Percentiles rank a stretch among this genome's conserved stretches.
Evolutionary conservation across 139 green algal genomes (phyloP).

Genomic region (Tetraselmis striata): DNA sequence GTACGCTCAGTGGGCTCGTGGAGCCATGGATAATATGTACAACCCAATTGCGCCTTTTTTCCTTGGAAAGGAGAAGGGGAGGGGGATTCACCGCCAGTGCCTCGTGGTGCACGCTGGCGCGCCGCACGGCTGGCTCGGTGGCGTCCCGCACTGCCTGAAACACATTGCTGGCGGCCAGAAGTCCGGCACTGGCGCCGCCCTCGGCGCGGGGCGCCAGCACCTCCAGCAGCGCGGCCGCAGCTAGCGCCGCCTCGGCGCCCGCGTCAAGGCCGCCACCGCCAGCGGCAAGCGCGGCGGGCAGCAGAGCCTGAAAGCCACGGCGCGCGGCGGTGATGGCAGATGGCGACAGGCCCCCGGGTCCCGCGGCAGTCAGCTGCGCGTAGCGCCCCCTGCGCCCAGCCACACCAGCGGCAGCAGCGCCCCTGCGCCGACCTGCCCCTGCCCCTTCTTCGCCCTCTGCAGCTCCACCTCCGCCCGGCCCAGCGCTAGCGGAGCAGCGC

Average conservation of each 20-base stretch:
- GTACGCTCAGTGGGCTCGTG: too few relatives aligned
- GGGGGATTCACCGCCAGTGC: background rate
- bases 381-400: background rate
- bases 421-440: too few relatives aligned
- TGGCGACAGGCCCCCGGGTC: too few relatives aligned
- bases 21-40: too few relatives aligned
- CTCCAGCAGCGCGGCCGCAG: background rate
- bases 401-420: background rate
- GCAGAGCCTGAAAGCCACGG: background rate
- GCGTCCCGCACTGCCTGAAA: background rate
- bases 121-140: background rate
- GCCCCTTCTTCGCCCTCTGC: too few relatives aligned
- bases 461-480: conserved; percentile 19
- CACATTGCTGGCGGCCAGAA: background rate
- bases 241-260: background rate
- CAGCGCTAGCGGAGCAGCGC: conserved; percentile 5
- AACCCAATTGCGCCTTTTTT: too few relatives aligned
- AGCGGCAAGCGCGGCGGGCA: background rate
- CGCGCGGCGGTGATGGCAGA: too few relatives aligned
- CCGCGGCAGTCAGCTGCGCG: too few relatives aligned
- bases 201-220: background rate
- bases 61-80: background rate
- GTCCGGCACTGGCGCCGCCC: background rate
- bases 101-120: background rate
- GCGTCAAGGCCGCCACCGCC: background rate